These are phyloP conservation scores for Eucalyptus pauciflora DNA, from an alignment of 345 rosid genomes.

Conservation along the genomic window DNA sequence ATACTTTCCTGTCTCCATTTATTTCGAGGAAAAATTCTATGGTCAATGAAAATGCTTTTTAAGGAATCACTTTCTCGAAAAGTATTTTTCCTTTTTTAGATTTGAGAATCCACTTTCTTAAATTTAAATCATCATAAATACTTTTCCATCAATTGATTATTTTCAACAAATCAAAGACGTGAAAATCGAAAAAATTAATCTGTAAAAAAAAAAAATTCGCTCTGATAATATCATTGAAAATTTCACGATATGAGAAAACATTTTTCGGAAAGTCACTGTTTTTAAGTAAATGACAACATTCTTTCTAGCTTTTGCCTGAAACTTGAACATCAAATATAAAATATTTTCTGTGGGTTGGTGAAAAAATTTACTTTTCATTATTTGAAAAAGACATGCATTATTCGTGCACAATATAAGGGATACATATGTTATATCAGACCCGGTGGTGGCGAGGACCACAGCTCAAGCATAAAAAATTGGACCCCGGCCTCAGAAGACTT, in stretches of 20 bases:
- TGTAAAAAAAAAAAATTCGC: too few species aligned
- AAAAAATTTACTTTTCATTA: too few species aligned
- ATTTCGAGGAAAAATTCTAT: rapidly evolving
- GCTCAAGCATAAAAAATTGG: too few species aligned
- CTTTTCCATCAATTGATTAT: rapidly evolving
- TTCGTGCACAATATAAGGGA: background rate
- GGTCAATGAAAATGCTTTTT: background rate
- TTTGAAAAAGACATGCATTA: too few species aligned
- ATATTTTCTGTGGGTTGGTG: too few species aligned
- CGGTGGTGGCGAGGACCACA: background rate
- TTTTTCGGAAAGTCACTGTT: too few species aligned
- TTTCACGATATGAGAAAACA: too few species aligned
- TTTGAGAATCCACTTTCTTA: background rate
- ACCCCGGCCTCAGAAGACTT: background rate
- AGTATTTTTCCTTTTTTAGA: background rate
- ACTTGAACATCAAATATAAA: too few species aligned
- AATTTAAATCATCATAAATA: too few species aligned
- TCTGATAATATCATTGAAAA: too few species aligned
- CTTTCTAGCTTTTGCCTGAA: background rate
- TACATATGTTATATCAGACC: rapidly evolving
- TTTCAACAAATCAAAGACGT: too few species aligned
- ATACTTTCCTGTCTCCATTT: background rate
- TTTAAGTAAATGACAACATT: background rate
- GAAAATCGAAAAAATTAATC: too few species aligned
- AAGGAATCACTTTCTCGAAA: background rate